These are phyloP conservation scores for Wallacemonas sp. DNA, from an alignment of 208 protist species.

Conservation along the genomic window DNA sequence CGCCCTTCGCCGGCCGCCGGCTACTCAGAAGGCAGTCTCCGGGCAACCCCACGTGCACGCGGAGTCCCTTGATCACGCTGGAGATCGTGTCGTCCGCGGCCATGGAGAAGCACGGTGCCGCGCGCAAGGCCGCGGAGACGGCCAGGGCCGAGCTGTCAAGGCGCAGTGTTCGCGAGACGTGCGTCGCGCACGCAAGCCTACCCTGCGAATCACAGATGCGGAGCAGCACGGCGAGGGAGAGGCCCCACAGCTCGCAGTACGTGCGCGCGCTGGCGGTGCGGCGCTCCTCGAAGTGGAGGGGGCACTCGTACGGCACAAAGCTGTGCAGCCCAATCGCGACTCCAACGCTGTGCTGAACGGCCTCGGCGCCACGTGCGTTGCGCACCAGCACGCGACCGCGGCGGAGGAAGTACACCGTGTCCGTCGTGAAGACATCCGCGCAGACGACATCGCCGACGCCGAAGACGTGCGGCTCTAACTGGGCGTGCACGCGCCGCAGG, in stretches of 20 bases:
- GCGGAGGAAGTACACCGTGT: conserved; percentile 59
- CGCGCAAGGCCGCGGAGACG: conserved; percentile 28
- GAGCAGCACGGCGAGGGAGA: conserved; percentile 27
- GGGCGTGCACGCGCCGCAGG: conserved; percentile 38
- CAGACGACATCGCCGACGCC: conserved; percentile 48
- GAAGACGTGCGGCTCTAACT: conserved; percentile 52
- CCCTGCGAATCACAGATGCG: conserved; percentile 33
- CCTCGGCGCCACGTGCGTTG: conserved; percentile 7
- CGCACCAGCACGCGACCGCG: conserved; percentile 39
- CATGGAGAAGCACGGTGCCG: conserved; percentile 37
- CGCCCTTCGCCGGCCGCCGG: conserved; percentile 22
- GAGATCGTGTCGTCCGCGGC: conserved; percentile 34
- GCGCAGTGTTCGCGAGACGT: conserved; percentile 26
- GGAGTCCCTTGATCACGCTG: conserved; percentile 32
- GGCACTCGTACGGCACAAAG: conserved; percentile 43
- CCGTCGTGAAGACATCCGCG: conserved; percentile 56
- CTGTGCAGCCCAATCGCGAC: conserved; percentile 49
- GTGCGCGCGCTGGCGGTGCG: conserved; percentile 26
- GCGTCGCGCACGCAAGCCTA: conserved; percentile 29
- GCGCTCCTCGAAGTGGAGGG: conserved; percentile 31
- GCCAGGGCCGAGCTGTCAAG: conserved; percentile 12
- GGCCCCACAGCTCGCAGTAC: conserved; percentile 68
- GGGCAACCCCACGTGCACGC: conserved; percentile 38
- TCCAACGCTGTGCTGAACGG: conserved; percentile 7
- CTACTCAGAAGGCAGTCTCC: conserved; percentile 33